These are phyloP conservation scores for Phialophora verrucosa DNA, from an alignment of 2,329 filamentous ascomycete genomes.

Conservation along the genomic window DNA sequence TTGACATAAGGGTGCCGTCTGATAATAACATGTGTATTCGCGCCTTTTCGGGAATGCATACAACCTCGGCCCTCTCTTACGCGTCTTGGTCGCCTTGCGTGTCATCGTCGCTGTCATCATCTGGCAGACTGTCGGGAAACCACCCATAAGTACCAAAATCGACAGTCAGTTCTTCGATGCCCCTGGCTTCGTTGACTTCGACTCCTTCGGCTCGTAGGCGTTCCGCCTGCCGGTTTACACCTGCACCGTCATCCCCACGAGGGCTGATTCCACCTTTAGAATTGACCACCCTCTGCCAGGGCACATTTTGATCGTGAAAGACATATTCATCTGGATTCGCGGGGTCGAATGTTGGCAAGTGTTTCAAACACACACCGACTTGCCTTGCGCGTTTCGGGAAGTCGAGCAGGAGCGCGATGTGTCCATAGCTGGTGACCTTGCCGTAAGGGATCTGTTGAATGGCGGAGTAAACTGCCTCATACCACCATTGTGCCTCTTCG, in stretches of 20 bases:
- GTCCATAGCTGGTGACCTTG: slow-evolving; percentile 84
- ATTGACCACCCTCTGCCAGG: slow-evolving; percentile 94
- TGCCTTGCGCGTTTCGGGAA: slow-evolving; percentile 75
- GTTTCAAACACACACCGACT: slow-evolving; percentile 88
- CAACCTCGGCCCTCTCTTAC: neutral
- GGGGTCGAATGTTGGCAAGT: slow-evolving; percentile 66
- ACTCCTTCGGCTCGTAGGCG: slow-evolving; percentile 51
- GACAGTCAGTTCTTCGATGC: slow-evolving; percentile 53
- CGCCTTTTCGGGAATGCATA: neutral
- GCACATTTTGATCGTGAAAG: slow-evolving; percentile 79
- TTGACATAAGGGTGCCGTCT: neutral
- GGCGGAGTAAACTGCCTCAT: slow-evolving; percentile 75
- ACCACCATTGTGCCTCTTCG: slow-evolving; percentile 57
- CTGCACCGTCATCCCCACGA: slow-evolving; percentile 51
- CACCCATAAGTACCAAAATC: slow-evolving; percentile 53
- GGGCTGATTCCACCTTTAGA: slow-evolving; percentile 84
- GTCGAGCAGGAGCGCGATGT: slow-evolving; percentile 67
- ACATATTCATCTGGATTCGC: slow-evolving; percentile 52
- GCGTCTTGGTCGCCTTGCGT: slow-evolving; percentile 8
- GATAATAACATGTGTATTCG: neutral
- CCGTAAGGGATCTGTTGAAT: slow-evolving; percentile 84
- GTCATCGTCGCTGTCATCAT: slow-evolving; percentile 42
- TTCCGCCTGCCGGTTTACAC: slow-evolving; percentile 51
- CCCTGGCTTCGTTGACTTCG: slow-evolving; percentile 47
- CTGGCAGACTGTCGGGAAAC: slow-evolving; percentile 58